Conservation (phyloP, 495 filamentous ascomycete genomes). For the Thermochaetoides thermophila region DNA sequence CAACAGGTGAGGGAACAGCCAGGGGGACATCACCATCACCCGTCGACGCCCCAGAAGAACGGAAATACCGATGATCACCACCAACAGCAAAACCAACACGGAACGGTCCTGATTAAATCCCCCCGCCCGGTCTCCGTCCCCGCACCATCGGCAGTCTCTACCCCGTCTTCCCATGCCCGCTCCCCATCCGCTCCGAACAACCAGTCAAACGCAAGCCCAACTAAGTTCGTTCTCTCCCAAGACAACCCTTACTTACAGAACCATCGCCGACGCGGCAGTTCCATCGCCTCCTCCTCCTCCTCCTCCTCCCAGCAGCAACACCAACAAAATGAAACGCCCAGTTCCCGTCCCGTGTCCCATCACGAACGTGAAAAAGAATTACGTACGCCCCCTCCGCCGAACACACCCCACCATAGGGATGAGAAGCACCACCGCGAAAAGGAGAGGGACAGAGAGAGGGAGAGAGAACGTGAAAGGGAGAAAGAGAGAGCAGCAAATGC, state of each 20-base stretch:
- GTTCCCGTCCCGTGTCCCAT: no score
- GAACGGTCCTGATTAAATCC: conserved; percentile 31
- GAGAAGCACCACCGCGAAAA: neutral
- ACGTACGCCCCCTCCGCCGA: neutral
- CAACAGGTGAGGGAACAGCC: no score
- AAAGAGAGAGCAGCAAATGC: conserved; percentile 27
- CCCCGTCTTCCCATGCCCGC: conserved; percentile 16
- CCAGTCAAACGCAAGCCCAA: conserved; percentile 13
- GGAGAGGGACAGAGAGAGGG: conserved; percentile 3
- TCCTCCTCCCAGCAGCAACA: conserved; percentile 1
- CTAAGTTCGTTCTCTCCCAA: conserved; percentile 59
- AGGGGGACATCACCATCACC: no score
- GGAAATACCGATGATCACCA: neutral
- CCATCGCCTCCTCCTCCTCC: conserved; percentile 19
- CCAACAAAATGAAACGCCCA: conserved; percentile 6
- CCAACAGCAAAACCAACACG: neutral
- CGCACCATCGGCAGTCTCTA: conserved; percentile 12
- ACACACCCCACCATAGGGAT: neutral
- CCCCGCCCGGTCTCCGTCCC: conserved; percentile 4
- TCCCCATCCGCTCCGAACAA: conserved; percentile 10
- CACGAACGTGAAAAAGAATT: no score
- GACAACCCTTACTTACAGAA: conserved; percentile 76
- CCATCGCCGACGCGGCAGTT: conserved; percentile 55
- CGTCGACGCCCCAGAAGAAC: no score
- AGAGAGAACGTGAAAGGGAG: conserved; percentile 12